Evolutionary conservation across 257 asterid species (phyloP).

Genomic region (Jasminum sambac): DNA sequence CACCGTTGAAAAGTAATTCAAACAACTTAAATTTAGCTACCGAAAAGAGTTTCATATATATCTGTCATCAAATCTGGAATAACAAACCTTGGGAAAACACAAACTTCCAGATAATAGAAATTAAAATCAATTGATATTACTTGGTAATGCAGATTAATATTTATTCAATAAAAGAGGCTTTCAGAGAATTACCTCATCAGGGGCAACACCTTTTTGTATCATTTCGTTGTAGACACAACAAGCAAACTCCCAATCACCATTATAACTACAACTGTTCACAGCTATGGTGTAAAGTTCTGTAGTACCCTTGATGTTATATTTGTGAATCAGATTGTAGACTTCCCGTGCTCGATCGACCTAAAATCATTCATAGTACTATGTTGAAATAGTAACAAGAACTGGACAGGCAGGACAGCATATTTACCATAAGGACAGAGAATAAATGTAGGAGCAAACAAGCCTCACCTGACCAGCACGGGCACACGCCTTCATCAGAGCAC

Average conservation of each 20-base stretch:
- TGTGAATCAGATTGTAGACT: slow-evolving; percentile 78
- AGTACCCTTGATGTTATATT: slow-evolving; percentile 78
- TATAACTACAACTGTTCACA: slow-evolving; percentile 86
- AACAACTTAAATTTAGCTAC: slow-evolving; percentile 15
- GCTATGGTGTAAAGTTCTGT: slow-evolving; percentile 98
- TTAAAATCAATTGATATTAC: not conserved
- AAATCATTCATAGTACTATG: slow-evolving; percentile 25
- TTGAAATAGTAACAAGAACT: slow-evolving; percentile 9
- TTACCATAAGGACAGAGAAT: slow-evolving; percentile 16
- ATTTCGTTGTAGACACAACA: slow-evolving; percentile 77
- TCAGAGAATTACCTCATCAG: slow-evolving; percentile 79
- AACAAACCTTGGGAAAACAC: slow-evolving; percentile 1
- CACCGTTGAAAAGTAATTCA: not conserved
- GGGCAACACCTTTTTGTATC: slow-evolving; percentile 73
- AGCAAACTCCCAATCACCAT: slow-evolving; percentile 95
- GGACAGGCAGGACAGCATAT: slow-evolving; percentile 19
- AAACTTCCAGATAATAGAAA: slow-evolving; percentile 16
- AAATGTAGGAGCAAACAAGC: slow-evolving; percentile 22
- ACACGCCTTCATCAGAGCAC: slow-evolving; percentile 98
- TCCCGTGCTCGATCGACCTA: slow-evolving; percentile 83
- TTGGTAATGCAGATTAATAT: not conserved
- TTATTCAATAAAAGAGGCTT: slow-evolving; percentile 18
- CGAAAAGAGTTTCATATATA: not conserved
- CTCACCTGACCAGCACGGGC: slow-evolving; percentile 76
- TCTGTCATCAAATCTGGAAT: not conserved